Evolutionary conservation across 1,284 basidiomycete species (phyloP), one percentile per base, ranked within the genome.

Genomic region (Trichosporon sp.): DNA sequence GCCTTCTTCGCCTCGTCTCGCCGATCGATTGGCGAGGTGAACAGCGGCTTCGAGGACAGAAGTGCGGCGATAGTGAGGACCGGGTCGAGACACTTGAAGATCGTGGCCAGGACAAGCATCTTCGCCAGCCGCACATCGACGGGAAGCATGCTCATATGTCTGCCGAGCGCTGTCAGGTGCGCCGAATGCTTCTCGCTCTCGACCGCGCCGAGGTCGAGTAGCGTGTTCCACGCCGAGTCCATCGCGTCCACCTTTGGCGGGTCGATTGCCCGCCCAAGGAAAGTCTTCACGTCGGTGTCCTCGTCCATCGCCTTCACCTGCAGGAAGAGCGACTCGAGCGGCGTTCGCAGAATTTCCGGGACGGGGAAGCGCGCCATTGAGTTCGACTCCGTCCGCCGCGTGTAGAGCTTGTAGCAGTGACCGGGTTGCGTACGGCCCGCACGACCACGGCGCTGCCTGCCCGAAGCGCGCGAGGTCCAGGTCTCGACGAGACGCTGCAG

Each of bases 91-190:
- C 91, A 93, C 69, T 86, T 85, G 80, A 95, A 92, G 52, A 92
- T 85, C 1, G 88, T 86, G 0, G 85, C 91, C 0, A 95, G 82
- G 7, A 93, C 85, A n/a, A 95, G 84, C 89, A 94, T 92, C 89
- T 97, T 97, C 36, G 87, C 91, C 21, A 97, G 83, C 56, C 92
- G 85, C n/a, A 96, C 81, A 79, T 97, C 94, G 27, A 96, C 83
- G 1, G 94, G 94, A 31, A 97, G 84, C 78, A 88, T 85, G 4
- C 90, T 84, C 75, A 81, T 80, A 89, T 92, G 88, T 69, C 86
- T 83, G 3, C 95, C 95, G 2, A 97, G 82, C 7, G 93, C 86
- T 0, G 93, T 96, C 58, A 96, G 77, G 56, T 83, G 70, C 36
- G 80, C 78, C 44, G 78, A 81, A 65, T 80, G 84, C 16, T 86